Evolutionary conservation across 2,329 filamentous ascomycete species (phyloP), one percentile per base, ranked within the genome.

Genomic region (Colletotrichum filicis): DNA sequence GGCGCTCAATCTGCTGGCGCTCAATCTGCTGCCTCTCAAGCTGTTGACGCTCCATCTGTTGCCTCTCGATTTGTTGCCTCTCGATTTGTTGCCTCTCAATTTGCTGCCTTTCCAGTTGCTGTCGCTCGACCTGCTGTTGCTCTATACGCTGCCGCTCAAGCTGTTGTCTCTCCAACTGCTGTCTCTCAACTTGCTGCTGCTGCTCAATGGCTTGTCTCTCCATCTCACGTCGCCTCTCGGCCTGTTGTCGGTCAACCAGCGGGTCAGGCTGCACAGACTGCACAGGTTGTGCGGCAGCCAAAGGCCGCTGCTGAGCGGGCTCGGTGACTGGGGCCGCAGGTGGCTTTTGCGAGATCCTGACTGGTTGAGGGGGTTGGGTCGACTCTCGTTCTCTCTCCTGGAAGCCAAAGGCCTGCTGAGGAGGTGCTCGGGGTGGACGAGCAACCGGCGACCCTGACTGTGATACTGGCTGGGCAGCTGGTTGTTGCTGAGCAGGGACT

Each of bases 371-470:
- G 22, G 79, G 79, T 64, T 81, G 81, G n/a, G 74, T 60, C 12
- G 76, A 58, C 24, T 84, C 83, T 55, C 75, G 76, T 58, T 87
- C 86, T 60, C 83, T 82, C 35, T 89, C 87, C 5, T 82, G 79
- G 74, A 87, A 88, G 5, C 83, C 80, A 73, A 87, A 87, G 7
- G 68, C 56, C 19, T 79, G 78, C 30, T 81, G 82, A 22, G 79
- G 75, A 12, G 86, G 85, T 28, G 86, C 84, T 75, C 86, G 83
- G 26, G 86, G 74, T 22, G 86, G 83, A 32, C 85, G 83, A 62
- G 80, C 75, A 55, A 77, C 78, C 2, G 87, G 88, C 11, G 87
- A 89, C 82, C 87, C 87, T 58, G 82, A 79, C 73, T 86, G 86
- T 8, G 83, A 77, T 37, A 70, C 79, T 60, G 82, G 79, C 72